Evolutionary conservation across 164 flowering plant genomes (phyloP), one percentile per base, ranked within the genome.

Genomic region (Liriodendron chinense): DNA sequence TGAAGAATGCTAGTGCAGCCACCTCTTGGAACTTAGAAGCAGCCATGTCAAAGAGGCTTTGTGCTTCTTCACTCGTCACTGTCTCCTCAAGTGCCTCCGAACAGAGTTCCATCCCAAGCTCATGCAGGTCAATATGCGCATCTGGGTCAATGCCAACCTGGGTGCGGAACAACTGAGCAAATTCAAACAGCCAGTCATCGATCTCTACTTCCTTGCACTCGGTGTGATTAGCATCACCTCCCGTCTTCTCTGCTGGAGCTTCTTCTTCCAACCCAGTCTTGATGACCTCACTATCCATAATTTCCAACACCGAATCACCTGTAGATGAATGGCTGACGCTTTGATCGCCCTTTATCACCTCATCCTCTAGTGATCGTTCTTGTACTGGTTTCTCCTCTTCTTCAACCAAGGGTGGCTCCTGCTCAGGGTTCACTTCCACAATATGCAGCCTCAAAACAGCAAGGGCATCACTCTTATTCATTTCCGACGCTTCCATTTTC

Each of bases 71-170:
- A 74, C 98, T 92, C 16, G 98, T 94, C 47, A 96, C 96, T 0
- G 95, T 89, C 82, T 92, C 98, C 85, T 96, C 99, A 71, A 96
- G 90, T 63, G 99, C 99, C 82, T 94, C 99, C 0, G 99, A 92
- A 76, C 99, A 94, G 9, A 92, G 87, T 84, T 96, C 99, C 99
- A 92, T 96, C 49, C 99, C 99, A 65, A 94, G 87, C 81, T 96
- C 99, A 73, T 94, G 97, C 74, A 96, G 81, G 78, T 96, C 99
- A 16, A 96, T 82, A 76, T 96, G 98, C 63, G 97, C 97, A 89
- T 92, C 99, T 1, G 98, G 94, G 73, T 94, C 98, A 80, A 94
- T 92, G 18, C 98, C 98, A 21, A 94, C 96, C 80, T 96, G 93
- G 72, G 91, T 84, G 14, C 97, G 87, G 87, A 96, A 94, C 25